These are phyloP conservation scores for Boletus edulis DNA, from an alignment of 768 basidiomycete genomes.

Conservation along the genomic window DNA sequence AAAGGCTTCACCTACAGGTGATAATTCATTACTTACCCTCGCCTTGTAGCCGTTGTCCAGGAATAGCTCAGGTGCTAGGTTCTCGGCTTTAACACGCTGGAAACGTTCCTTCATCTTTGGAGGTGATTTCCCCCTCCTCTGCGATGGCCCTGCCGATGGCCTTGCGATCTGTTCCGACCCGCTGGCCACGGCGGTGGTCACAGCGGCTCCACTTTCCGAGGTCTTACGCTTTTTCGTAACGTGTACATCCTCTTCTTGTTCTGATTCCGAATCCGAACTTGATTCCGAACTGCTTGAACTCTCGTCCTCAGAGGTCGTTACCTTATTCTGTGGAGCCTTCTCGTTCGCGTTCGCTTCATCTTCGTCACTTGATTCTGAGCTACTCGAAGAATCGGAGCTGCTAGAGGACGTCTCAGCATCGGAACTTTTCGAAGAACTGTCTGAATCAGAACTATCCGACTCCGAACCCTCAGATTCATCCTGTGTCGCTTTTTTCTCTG, in stretches of 20 bases:
- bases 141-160: not conserved
- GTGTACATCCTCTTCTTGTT: constrained; percentile 15
- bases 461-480: not conserved
- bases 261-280: constrained; percentile 22
- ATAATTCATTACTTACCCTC: constrained; percentile 50
- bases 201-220: constrained; percentile 47
- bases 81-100: constrained; percentile 70
- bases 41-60: constrained; percentile 78
- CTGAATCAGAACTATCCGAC: constrained; percentile 16
- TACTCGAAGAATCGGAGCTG: constrained; percentile 8
- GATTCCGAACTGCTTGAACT: constrained; percentile 9
- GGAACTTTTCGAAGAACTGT: constrained; percentile 15
- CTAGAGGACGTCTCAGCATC: constrained; percentile 16
- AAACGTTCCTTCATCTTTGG: constrained; percentile 65
- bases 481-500: constrained; percentile 4
- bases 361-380: constrained; percentile 16
- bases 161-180: not conserved
- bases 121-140: constrained; percentile 20
- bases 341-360: constrained; percentile 3
- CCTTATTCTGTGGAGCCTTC: not conserved
- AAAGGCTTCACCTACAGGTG: not conserved
- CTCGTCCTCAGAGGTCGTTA: not conserved
- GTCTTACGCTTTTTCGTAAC: constrained; percentile 62
- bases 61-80: constrained; percentile 39
- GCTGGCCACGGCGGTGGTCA: constrained; percentile 41